A percentile compares a stretch with the other conserved stretches of the same genome.
Conservation (phyloP, 306 rosid genomes). For the Potentilla sterilis region DNA sequence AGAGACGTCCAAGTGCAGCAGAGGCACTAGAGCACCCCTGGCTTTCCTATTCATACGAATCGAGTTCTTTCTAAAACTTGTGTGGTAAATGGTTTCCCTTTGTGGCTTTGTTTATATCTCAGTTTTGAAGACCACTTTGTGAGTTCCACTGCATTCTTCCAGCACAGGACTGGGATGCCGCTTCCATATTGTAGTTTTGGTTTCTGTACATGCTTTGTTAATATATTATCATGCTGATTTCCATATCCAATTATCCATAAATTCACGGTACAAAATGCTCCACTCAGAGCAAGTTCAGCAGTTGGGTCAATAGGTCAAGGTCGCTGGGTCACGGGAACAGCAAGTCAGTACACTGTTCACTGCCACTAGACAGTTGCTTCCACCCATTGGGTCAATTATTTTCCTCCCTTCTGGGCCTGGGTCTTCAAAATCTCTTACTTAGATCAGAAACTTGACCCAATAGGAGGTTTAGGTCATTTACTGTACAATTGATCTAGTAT, state of each 20-base stretch:
- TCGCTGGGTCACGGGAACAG: no score
- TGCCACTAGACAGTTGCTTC: no score
- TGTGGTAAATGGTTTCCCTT: conserved; percentile 22
- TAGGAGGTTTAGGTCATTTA: no score
- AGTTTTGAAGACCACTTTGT: conserved; percentile 19
- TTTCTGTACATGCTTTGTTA: conserved; percentile 14
- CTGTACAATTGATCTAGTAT: no score
- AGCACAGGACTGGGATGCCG: neutral
- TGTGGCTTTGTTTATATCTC: conserved; percentile 4
- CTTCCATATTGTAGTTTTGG: conserved; percentile 24
- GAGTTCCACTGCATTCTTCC: conserved; percentile 9
- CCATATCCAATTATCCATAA: neutral
- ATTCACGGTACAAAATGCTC: conserved; percentile 19
- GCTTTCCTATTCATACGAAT: conserved; percentile 65
- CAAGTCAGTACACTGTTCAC: no score
- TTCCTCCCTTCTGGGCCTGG: no score
- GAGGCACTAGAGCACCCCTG: conserved; percentile 92
- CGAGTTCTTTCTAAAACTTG: conserved; percentile 27
- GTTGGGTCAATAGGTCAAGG: no score
- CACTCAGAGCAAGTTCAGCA: no score
- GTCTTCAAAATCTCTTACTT: no score
- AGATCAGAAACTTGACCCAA: no score
- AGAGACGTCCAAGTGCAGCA: conserved; percentile 68
- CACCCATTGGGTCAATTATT: no score
- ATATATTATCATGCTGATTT: neutral